Percentiles rank a stretch among this genome's conserved stretches.
Evolutionary conservation across 371 early-diverging fungal genomes (phyloP).

Genomic region (Apophysomyces elegans): DNA sequence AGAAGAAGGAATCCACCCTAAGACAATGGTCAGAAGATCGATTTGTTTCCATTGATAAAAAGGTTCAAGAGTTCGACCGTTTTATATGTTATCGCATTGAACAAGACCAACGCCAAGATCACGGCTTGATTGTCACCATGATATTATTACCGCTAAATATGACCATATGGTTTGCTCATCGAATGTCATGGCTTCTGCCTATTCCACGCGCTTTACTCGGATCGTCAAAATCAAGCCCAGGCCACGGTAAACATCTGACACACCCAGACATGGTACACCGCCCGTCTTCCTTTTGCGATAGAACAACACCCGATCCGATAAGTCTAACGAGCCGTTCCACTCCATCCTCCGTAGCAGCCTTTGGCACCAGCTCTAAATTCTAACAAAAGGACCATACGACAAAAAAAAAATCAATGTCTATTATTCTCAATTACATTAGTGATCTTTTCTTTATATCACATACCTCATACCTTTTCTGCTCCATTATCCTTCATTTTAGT

Average conservation of each 20-base stretch:
- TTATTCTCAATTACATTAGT: neutral
- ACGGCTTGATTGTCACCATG: constrained; percentile 36
- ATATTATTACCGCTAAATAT: constrained; percentile 48
- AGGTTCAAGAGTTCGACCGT: constrained; percentile 61
- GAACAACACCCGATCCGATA: neutral
- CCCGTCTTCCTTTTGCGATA: constrained; percentile 2
- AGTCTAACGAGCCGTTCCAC: neutral
- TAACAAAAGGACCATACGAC: neutral
- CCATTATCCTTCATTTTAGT: neutral
- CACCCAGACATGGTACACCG: constrained; percentile 3
- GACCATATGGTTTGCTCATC: constrained; percentile 41
- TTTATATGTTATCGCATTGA: constrained; percentile 61
- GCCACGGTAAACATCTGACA: constrained; percentile 14
- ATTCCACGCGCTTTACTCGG: constrained; percentile 24
- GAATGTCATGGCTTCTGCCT: constrained; percentile 39
- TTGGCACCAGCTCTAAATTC: neutral
- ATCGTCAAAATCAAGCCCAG: constrained; percentile 4
- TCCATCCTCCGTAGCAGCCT: neutral
- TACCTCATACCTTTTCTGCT: neutral
- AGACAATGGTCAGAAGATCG: constrained; percentile 63
- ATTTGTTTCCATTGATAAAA: constrained; percentile 57
- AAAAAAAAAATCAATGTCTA: neutral
- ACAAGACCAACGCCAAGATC: constrained; percentile 45
- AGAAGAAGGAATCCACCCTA: constrained; percentile 58
- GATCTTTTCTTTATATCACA: neutral